Conservation (phyloP, 2,329 filamentous ascomycete species). For the Pyrenochaeta sp. region DNA sequence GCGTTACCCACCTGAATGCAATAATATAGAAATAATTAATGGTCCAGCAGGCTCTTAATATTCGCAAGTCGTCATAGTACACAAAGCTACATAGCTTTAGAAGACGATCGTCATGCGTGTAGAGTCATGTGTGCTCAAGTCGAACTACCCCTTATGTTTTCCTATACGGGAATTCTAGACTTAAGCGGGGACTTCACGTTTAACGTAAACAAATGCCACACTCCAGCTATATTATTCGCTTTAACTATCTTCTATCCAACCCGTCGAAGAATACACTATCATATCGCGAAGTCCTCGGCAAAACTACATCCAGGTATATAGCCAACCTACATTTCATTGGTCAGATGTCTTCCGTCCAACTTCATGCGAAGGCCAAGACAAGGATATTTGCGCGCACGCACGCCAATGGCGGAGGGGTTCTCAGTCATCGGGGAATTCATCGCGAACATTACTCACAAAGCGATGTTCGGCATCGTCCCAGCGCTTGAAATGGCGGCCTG, state of each 20-base stretch:
- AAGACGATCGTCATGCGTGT: too few species aligned
- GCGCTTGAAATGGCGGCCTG: constrained; percentile 87
- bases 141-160: too few species aligned
- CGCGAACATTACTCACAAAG: constrained; percentile 84
- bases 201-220: background rate
- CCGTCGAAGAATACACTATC: background rate
- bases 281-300: constrained; percentile 8
- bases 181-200: too few species aligned
- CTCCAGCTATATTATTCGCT: too few species aligned
- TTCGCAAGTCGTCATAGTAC: too few species aligned
- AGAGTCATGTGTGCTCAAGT: too few species aligned
- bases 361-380: background rate
- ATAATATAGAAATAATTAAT: too few species aligned
- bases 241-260: background rate
- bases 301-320: constrained; percentile 7
- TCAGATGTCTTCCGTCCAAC: background rate
- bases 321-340: constrained; percentile 6
- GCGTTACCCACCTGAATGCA: too few species aligned
- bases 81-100: too few species aligned
- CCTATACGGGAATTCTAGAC: too few species aligned
- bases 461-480: constrained; percentile 72
- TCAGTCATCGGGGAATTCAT: constrained; percentile 87
- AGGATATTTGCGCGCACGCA: too few species aligned
- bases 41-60: too few species aligned
- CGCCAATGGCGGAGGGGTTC: background rate